Evolutionary conservation across 257 asterid species (phyloP).

Genomic region (Solanum megistacrolobum): DNA sequence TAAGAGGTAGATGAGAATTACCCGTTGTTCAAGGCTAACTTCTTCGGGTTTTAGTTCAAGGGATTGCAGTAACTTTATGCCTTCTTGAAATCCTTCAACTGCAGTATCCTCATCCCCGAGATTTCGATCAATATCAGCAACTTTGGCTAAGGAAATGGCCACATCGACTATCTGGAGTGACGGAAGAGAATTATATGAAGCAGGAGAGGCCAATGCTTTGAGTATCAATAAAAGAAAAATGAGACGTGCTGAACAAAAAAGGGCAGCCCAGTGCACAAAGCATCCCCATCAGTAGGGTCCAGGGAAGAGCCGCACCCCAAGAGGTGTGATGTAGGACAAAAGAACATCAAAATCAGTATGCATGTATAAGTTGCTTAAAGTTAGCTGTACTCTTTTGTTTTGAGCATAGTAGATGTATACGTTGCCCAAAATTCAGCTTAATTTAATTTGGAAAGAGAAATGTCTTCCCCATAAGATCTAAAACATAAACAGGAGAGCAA

Average conservation of each 20-base stretch:
- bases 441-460: neutral
- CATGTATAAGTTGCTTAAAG: neutral
- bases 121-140: conserved; percentile 85
- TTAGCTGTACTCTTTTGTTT: neutral
- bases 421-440: neutral
- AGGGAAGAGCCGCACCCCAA: neutral
- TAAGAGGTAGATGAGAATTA: conserved; percentile 7
- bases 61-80: conserved; percentile 53
- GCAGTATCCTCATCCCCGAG: conserved; percentile 61
- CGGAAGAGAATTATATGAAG: neutral
- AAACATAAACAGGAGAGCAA: neutral
- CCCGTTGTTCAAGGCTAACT: conserved; percentile 57
- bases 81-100: conserved; percentile 63
- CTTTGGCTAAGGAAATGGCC: conserved; percentile 82
- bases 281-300: neutral
- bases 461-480: neutral
- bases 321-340: neutral
- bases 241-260: neutral
- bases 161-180: conserved; percentile 55
- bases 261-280: neutral
- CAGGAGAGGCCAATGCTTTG: neutral
- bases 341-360: neutral
- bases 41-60: conserved; percentile 42
- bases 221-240: neutral
- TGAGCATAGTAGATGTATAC: neutral